Percentiles rank a stretch among this genome's conserved stretches.
Evolutionary conservation across 208 protist species (phyloP).

Genomic region (Leishmania major): DNA sequence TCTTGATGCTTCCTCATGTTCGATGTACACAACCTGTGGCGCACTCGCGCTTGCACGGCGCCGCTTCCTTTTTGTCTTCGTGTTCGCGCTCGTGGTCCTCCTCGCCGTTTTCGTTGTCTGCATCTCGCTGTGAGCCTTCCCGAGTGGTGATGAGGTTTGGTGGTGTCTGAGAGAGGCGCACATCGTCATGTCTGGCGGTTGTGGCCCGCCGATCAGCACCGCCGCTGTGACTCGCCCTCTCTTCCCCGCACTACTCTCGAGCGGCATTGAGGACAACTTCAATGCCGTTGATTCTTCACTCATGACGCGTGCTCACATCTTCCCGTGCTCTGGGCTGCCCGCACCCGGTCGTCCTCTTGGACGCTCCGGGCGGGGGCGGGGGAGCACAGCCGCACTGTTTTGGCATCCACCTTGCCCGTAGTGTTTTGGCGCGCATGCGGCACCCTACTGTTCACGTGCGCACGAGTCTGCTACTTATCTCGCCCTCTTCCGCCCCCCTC

Average conservation of each 20-base stretch:
- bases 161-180: neutral
- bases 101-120: neutral
- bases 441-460: neutral
- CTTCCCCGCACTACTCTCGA: neutral
- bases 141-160: neutral
- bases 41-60: neutral
- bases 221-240: conserved; percentile 6
- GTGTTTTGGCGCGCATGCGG: neutral
- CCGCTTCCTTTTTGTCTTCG: neutral
- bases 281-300: neutral
- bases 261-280: neutral
- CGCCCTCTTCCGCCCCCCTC: neutral
- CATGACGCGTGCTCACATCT: neutral
- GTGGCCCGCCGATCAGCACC: neutral
- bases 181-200: neutral
- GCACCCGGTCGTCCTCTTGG: neutral
- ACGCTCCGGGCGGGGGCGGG: neutral
- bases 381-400: neutral
- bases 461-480: neutral
- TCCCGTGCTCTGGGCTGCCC: neutral
- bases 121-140: neutral
- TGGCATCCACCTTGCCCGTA: neutral
- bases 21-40: neutral
- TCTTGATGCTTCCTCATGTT: neutral
- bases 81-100: neutral